These are phyloP conservation scores for Russula sp. DNA, from an alignment of 768 basidiomycete genomes.

Conservation along the genomic window DNA sequence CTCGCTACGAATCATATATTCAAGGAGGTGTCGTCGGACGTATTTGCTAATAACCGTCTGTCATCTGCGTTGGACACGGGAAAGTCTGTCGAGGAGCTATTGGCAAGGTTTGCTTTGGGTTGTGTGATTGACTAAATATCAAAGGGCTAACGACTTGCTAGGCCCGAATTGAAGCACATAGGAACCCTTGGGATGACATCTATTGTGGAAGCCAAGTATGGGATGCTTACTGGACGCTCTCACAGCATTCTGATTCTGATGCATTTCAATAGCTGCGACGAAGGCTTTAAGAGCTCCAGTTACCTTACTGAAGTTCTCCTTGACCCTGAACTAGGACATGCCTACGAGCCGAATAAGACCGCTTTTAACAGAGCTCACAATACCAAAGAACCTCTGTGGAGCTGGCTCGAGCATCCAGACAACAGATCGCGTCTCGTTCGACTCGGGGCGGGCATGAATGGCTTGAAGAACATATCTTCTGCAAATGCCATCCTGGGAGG, in stretches of 20 bases:
- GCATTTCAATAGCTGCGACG: slow-evolving; percentile 20
- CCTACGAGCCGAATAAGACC: not conserved
- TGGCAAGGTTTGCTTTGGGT: slow-evolving; percentile 14
- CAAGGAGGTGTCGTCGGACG: slow-evolving; percentile 32
- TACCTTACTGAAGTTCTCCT: slow-evolving; percentile 32
- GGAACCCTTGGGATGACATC: slow-evolving; percentile 25
- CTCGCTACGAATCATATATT: slow-evolving; percentile 37
- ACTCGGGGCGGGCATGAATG: slow-evolving; percentile 15
- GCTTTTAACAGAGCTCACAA: slow-evolving; percentile 9
- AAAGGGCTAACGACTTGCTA: not conserved
- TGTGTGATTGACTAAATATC: slow-evolving; percentile 17
- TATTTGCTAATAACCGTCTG: slow-evolving; percentile 35
- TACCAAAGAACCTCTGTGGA: not conserved
- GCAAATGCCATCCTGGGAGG: slow-evolving; percentile 3
- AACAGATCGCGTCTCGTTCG: slow-evolving; percentile 6
- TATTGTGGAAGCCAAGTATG: slow-evolving; percentile 10
- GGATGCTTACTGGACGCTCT: not conserved
- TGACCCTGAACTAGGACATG: slow-evolving; percentile 16
- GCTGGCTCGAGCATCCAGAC: slow-evolving; percentile 8
- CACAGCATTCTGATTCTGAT: not conserved
- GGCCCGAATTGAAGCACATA: slow-evolving; percentile 9
- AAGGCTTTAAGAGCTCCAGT: slow-evolving; percentile 29
- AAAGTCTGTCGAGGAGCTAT: slow-evolving; percentile 30
- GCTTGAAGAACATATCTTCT: slow-evolving; percentile 2
- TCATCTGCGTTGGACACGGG: slow-evolving; percentile 35